Evolutionary conservation across 768 basidiomycete species (phyloP).

Genomic region (Bullera alba): DNA sequence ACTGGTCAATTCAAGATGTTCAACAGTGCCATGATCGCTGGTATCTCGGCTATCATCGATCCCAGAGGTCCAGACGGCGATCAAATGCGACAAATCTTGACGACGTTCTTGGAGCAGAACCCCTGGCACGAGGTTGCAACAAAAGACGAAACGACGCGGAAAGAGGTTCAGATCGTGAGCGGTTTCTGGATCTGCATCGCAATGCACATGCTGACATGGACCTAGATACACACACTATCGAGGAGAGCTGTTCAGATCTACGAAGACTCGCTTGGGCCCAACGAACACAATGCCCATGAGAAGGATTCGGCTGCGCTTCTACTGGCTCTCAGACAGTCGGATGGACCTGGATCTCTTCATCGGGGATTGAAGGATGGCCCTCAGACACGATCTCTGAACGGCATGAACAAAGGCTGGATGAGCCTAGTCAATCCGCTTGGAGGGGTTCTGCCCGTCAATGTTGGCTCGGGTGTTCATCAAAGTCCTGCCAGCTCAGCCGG

Average conservation of each 20-base stretch:
- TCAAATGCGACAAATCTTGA: conserved; percentile 42
- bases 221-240: conserved; percentile 42
- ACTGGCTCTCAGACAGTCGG: conserved; percentile 35
- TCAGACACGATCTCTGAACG: too few relatives aligned
- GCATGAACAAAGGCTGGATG: background rate
- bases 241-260: conserved; percentile 37
- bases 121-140: conserved; percentile 29
- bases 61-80: conserved; percentile 40
- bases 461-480: conserved; percentile 10
- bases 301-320: conserved; percentile 36
- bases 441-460: conserved; percentile 1
- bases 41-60: conserved; percentile 44
- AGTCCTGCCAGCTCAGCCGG: conserved; percentile 18
- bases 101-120: conserved; percentile 42
- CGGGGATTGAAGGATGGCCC: too few relatives aligned
- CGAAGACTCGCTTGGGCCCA: conserved; percentile 31
- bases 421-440: conserved; percentile 1
- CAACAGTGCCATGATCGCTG: conserved; percentile 45
- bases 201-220: background rate
- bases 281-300: conserved; percentile 25
- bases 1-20: conserved; percentile 42
- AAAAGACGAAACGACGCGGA: conserved; percentile 41
- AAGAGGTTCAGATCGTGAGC: conserved; percentile 43
- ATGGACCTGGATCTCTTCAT: too few relatives aligned
- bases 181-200: background rate